Evolutionary conservation across 768 basidiomycete genomes (phyloP).

Genomic region (Termitomyces sp.): DNA sequence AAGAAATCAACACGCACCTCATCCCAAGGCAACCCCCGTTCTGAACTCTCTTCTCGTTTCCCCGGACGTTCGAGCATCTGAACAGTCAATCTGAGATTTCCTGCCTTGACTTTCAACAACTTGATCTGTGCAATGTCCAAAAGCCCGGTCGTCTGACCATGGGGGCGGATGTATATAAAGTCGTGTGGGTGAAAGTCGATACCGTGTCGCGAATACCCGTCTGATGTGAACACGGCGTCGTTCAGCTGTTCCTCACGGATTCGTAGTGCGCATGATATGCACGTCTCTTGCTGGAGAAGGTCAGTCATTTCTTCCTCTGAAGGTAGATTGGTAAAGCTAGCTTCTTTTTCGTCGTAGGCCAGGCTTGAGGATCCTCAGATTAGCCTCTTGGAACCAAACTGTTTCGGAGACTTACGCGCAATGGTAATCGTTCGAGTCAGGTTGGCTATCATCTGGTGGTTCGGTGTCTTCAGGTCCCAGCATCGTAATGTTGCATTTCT

Average conservation of each 20-base stretch:
- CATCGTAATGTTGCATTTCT: slow-evolving; percentile 50
- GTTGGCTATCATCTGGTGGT: slow-evolving; percentile 35
- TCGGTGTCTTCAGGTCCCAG: slow-evolving; percentile 41
- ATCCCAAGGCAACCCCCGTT: slow-evolving; percentile 25
- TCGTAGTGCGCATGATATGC: slow-evolving; percentile 45
- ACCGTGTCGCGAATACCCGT: slow-evolving; percentile 38
- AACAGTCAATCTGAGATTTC: slow-evolving; percentile 28
- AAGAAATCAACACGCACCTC: slow-evolving; percentile 30
- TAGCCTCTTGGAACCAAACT: background rate
- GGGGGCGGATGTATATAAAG: slow-evolving; percentile 53
- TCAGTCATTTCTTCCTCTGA: slow-evolving; percentile 23
- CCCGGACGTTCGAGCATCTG: slow-evolving; percentile 41
- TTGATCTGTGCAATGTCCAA: slow-evolving; percentile 58
- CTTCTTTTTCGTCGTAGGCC: slow-evolving; percentile 44
- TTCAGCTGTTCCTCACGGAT: slow-evolving; percentile 20
- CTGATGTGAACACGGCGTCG: slow-evolving; percentile 22
- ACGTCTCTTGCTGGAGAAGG: slow-evolving; percentile 33
- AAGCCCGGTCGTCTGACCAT: slow-evolving; percentile 19
- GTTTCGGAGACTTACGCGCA: slow-evolving; percentile 39
- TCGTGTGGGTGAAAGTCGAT: slow-evolving; percentile 54
- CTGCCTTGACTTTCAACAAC: slow-evolving; percentile 24
- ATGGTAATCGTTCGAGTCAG: slow-evolving; percentile 48
- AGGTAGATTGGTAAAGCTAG: slow-evolving; percentile 45
- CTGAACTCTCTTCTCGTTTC: background rate
- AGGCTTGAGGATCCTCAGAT: slow-evolving; percentile 31